Evolutionary conservation across 2,329 filamentous ascomycete species (phyloP).

Genomic region (Penicillium sp.): DNA sequence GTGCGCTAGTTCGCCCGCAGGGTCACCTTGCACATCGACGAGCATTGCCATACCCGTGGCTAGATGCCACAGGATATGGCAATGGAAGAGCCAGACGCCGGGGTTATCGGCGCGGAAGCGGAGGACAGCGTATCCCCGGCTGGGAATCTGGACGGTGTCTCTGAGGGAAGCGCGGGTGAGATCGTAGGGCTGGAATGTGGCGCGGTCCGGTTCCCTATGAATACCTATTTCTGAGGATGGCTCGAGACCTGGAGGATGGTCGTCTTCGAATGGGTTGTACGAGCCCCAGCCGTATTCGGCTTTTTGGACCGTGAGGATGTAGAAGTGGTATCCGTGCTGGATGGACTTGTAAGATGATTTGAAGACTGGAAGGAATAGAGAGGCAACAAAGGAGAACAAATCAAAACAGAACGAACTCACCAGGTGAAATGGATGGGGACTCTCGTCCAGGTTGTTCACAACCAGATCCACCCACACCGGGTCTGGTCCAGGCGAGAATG

Average conservation of each 20-base stretch:
- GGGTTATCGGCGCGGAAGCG: slow-evolving; percentile 57
- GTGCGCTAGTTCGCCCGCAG: slow-evolving; percentile 17
- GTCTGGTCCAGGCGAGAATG: slow-evolving; percentile 30
- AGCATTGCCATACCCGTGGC: slow-evolving; percentile 47
- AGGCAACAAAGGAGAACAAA: background rate
- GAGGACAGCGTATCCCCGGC: slow-evolving; percentile 55
- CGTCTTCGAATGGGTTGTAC: slow-evolving; percentile 37
- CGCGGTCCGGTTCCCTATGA: slow-evolving; percentile 13
- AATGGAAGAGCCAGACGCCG: slow-evolving; percentile 51
- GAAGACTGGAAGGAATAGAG: too few relatives aligned
- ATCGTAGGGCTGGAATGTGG: slow-evolving; percentile 33
- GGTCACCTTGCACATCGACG: slow-evolving; percentile 31
- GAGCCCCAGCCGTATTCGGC: slow-evolving; percentile 37
- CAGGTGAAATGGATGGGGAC: slow-evolving; percentile 51
- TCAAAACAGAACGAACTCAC: slow-evolving; percentile 26
- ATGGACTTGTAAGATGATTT: background rate
- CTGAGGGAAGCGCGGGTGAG: slow-evolving; percentile 45
- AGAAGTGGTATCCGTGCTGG: slow-evolving; percentile 40
- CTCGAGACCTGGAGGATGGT: slow-evolving; percentile 22
- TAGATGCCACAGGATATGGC: slow-evolving; percentile 54
- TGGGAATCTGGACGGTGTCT: slow-evolving; percentile 55
- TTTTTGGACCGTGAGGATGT: slow-evolving; percentile 30
- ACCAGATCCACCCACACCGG: slow-evolving; percentile 48
- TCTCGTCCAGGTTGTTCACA: slow-evolving; percentile 53
- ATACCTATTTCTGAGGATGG: background rate